These are phyloP conservation scores for Trichosporon faecale DNA, from an alignment of 1,284 basidiomycete species.

Conservation along the genomic window DNA sequence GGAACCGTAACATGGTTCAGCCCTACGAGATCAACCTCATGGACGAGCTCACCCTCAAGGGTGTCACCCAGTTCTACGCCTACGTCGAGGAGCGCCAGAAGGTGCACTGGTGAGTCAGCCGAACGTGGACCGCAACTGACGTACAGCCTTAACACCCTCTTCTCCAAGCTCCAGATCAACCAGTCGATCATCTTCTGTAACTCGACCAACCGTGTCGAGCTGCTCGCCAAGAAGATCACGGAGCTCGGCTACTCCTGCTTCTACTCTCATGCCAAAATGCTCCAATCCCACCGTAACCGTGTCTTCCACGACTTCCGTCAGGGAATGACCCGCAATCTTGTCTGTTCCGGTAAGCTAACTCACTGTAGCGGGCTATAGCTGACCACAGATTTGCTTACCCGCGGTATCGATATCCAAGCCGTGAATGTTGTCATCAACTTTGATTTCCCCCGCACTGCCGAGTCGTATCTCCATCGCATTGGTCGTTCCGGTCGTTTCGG, in stretches of 20 bases:
- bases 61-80: conserved; percentile 99
- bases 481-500: conserved; percentile 97
- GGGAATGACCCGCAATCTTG: conserved; percentile 95
- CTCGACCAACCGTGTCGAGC: conserved; percentile 98
- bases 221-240: conserved; percentile 97
- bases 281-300: conserved; percentile 95
- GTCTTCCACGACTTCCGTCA: conserved; percentile 99
- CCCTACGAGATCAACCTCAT: conserved; percentile 99
- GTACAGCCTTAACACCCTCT: conserved; percentile 39
- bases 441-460: conserved; percentile 97
- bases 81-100: conserved; percentile 99
- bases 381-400: conserved; percentile 80
- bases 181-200: conserved; percentile 99
- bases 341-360: conserved; percentile 64
- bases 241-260: conserved; percentile 99
- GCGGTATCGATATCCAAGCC: conserved; percentile 99
- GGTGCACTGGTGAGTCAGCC: conserved; percentile 69
- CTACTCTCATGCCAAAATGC: conserved; percentile 99
- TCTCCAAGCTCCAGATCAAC: conserved; percentile 85
- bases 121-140: neutral
- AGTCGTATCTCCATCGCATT: conserved; percentile 87
- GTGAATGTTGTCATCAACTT: conserved; percentile 99
- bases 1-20: conserved; percentile 96
- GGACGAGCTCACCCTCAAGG: conserved; percentile 97
- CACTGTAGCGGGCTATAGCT: neutral